Conservation (phyloP, 805 yeast genomes). For the Candida ortonii region DNA sequence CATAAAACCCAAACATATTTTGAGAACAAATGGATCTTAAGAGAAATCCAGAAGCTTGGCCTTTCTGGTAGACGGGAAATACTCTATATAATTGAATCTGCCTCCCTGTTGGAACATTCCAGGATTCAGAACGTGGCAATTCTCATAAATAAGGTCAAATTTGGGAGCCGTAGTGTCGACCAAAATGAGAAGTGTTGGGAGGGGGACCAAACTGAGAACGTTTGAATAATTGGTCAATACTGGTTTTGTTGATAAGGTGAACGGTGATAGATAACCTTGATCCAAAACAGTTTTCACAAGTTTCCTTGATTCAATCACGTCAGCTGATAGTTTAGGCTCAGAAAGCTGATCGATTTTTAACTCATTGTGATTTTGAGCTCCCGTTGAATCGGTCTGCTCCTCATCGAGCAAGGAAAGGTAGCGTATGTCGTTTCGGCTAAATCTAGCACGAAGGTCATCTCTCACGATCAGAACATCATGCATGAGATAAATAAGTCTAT, state of each 20-base stretch:
- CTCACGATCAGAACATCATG: conserved; percentile 78
- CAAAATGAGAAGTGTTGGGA: conserved; percentile 66
- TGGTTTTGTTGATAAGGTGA: conserved; percentile 57
- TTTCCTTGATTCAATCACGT: conserved; percentile 59
- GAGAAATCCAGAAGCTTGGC: conserved; percentile 47
- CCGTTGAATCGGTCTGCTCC: conserved; percentile 11
- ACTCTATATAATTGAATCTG: conserved; percentile 69
- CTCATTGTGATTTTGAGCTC: conserved; percentile 25
- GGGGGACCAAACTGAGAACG: conserved; percentile 66
- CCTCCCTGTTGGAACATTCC: conserved; percentile 50
- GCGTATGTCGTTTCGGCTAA: conserved; percentile 65
- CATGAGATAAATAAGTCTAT: conserved; percentile 70
- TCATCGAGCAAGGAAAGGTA: conserved; percentile 39
- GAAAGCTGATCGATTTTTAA: conserved; percentile 29
- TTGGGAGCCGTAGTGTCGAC: conserved; percentile 68
- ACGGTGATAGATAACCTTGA: conserved; percentile 88
- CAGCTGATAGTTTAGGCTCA: conserved; percentile 39
- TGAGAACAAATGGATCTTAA: conserved; percentile 5
- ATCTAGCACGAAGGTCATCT: conserved; percentile 68
- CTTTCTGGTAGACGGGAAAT: conserved; percentile 56
- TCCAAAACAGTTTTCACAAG: conserved; percentile 77
- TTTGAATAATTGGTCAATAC: conserved; percentile 70
- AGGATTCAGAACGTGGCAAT: conserved; percentile 75
- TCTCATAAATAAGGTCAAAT: conserved; percentile 76
- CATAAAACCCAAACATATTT: background rate